Evolutionary conservation across 768 basidiomycete species (phyloP), one percentile per base, ranked within the genome.

Genomic region (Lactarius akahatsu): DNA sequence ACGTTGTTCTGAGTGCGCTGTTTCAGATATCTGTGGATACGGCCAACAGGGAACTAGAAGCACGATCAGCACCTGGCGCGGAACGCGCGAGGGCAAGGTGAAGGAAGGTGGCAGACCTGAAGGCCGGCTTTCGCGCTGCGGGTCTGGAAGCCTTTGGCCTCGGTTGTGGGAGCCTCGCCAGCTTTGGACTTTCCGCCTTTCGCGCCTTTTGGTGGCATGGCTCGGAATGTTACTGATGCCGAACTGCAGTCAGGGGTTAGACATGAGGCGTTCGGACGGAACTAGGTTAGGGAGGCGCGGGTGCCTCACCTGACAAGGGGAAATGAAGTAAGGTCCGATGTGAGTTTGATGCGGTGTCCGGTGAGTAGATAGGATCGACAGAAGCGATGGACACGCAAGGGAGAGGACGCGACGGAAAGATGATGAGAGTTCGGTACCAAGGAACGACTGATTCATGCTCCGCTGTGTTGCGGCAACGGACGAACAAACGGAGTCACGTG

Each of bases 1-100:
- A 96, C 89, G 74, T 95, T 96, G 78, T 96, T 90, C 75, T 94
- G 92, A 20, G 93, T 96, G 70, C 91, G 85, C 74, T 89, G 89
- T 77, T 97, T 95, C 71, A 97, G 79, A 79, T 92, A 96, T 80
- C 96, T 86, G 76, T 98, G 96, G 64, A 97, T 95, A 92, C 95
- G 95, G 61, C 95, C 94, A 55, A 97, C 96, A 43, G 95, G 95
- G 77, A 97, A 97, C 94, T 96, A 61, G 16, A 4, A 34, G 41
- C 30, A 13, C 16, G 38, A 23, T 63, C 57, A 58, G 26, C 2
- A 34, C 0, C 43, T 4, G 23, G 10, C 8, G 7, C 43, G 3
- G 43, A 2, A 9, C 7, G 43, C 6, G 43, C 18, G 28, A 6
- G 20, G 7, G 41, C 16, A 38, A 30, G 45, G 23, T 13, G 40